Evolutionary conservation across 2,329 filamentous ascomycete species (phyloP).

Genomic region (Fusarium tuaranense): DNA sequence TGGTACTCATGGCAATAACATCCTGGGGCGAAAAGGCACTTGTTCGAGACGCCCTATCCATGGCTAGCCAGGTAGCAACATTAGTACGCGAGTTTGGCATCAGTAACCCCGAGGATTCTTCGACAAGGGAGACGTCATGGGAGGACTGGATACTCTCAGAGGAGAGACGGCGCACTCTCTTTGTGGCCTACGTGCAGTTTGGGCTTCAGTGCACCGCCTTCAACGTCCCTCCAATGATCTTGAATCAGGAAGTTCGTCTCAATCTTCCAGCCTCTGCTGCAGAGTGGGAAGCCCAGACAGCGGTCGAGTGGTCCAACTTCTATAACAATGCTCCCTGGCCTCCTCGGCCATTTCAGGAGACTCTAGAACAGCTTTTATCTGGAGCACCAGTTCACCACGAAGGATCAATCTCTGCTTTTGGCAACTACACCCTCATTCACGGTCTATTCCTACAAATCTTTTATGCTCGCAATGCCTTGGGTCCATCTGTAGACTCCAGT

Average conservation of each 20-base stretch:
- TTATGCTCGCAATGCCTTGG: slow-evolving; percentile 15
- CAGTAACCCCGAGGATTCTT: background rate
- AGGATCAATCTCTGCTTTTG: slow-evolving; percentile 18
- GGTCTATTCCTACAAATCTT: slow-evolving; percentile 24
- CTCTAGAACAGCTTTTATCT: background rate
- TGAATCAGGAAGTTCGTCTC: slow-evolving; percentile 10
- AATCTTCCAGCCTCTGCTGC: slow-evolving; percentile 1
- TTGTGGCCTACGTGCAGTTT: slow-evolving; percentile 5
- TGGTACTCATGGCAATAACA: slow-evolving; percentile 12
- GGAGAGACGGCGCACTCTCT: background rate
- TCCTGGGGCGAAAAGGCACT: slow-evolving; percentile 7
- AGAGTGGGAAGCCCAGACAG: slow-evolving; percentile 11
- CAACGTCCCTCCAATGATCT: slow-evolving; percentile 12
- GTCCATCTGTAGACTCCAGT: background rate
- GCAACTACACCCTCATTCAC: slow-evolving; percentile 29
- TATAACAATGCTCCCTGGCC: background rate
- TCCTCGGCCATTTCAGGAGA: background rate
- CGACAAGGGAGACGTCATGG: background rate
- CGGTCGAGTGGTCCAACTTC: background rate
- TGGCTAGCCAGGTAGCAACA: slow-evolving; percentile 4
- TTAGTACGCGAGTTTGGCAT: slow-evolving; percentile 15
- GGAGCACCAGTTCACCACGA: slow-evolving; percentile 4
- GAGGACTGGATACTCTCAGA: slow-evolving; percentile 7
- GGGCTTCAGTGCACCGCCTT: slow-evolving; percentile 11
- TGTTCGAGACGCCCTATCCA: slow-evolving; percentile 10